Evolutionary conservation across 129 eudicot genomes (phyloP).

Genomic region (Flaveria brownii): DNA sequence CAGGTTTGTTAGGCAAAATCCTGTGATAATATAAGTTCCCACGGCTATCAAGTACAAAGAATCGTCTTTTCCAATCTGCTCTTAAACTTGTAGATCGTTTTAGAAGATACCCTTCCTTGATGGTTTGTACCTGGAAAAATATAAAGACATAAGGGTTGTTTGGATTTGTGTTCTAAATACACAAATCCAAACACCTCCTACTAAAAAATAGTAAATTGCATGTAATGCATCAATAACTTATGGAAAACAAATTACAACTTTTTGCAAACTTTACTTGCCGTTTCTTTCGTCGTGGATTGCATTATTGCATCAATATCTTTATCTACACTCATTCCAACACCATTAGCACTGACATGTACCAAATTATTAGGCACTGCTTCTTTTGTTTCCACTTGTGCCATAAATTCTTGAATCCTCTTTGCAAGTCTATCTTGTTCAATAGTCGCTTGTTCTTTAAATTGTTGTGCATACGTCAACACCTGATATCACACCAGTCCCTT

Average conservation of each 20-base stretch:
- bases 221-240: conserved; percentile 20
- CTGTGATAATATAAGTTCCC: conserved; percentile 83
- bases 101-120: conserved; percentile 91
- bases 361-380: conserved; percentile 53
- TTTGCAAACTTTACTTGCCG: conserved; percentile 42
- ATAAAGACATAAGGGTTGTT: neutral
- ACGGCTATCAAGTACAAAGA: conserved; percentile 89
- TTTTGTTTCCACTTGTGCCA: conserved; percentile 74
- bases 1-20: conserved; percentile 49
- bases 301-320: conserved; percentile 73
- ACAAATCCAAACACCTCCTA: no score
- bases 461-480: conserved; percentile 98
- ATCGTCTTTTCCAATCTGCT: conserved; percentile 93
- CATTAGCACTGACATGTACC: conserved; percentile 51
- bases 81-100: conserved; percentile 88
- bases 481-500: conserved; percentile 33
- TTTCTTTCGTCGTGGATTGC: conserved; percentile 79
- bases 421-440: conserved; percentile 89
- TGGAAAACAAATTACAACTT: neutral
- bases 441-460: conserved; percentile 78
- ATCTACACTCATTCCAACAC: conserved; percentile 63
- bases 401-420: conserved; percentile 88
- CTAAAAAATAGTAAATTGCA: neutral
- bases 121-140: conserved; percentile 69
- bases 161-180: neutral